Evolutionary conservation across 306 rosid species (phyloP).

Genomic region (Acmispon strigosus): DNA sequence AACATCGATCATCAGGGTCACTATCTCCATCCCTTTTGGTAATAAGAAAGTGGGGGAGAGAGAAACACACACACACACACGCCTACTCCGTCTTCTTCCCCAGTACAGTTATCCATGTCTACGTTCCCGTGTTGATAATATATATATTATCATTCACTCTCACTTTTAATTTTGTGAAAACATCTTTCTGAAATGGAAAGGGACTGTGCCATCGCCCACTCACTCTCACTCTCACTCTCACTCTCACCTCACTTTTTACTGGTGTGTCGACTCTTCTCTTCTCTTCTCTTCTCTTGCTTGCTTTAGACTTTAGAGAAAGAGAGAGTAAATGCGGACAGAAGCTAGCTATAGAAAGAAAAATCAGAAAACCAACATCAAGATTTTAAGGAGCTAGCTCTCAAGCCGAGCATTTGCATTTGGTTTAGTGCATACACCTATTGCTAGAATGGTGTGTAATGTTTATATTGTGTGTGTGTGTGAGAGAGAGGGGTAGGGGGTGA

Average conservation of each 20-base stretch:
- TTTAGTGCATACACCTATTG: background rate
- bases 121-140: conserved; percentile 27
- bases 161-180: conserved; percentile 14
- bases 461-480: background rate
- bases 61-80: no score
- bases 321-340: conserved; percentile 21
- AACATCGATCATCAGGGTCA: no score
- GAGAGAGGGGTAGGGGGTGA: background rate
- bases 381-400: background rate
- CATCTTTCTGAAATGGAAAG: conserved; percentile 18
- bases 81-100: background rate
- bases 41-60: no score
- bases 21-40: no score
- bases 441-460: background rate
- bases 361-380: background rate
- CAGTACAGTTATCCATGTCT: conserved; percentile 44
- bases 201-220: conserved; percentile 32
- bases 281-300: no score
- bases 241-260: conserved; percentile 37
- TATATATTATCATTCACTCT: conserved; percentile 20
- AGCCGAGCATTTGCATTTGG: background rate
- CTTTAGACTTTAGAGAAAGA: background rate
- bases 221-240: conserved; percentile 41
- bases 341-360: background rate
- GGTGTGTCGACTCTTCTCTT: no score